These are phyloP conservation scores for Ceriops decandra DNA, from an alignment of 345 rosid species.

Conservation along the genomic window DNA sequence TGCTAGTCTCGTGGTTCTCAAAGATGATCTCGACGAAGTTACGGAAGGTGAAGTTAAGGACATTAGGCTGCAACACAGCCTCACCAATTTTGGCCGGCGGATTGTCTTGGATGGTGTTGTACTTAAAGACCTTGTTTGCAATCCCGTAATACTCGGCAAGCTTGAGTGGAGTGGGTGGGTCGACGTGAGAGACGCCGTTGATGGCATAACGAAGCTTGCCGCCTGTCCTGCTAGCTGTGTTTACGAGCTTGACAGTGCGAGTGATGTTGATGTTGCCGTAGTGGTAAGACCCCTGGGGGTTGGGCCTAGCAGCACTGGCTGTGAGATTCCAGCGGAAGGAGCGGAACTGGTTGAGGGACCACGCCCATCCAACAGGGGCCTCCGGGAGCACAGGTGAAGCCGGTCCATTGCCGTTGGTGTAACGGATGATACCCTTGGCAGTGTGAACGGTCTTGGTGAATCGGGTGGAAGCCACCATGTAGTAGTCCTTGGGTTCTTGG, in stretches of 20 bases:
- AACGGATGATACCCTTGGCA: constrained; percentile 1
- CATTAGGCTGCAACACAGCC: constrained; percentile 28
- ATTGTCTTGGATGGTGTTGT: constrained; percentile 10
- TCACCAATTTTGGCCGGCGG: neutral
- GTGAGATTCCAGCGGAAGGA: constrained; percentile 3
- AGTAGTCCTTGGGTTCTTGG: constrained; percentile 9
- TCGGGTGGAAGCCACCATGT: constrained; percentile 7
- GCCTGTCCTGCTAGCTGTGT: constrained; percentile 1
- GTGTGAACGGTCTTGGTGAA: neutral
- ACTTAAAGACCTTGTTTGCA: constrained; percentile 21
- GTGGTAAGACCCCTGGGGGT: neutral
- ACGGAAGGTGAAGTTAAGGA: constrained; percentile 59
- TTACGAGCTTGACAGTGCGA: constrained; percentile 19
- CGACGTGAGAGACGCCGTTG: constrained; percentile 18
- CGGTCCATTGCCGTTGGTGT: constrained; percentile 8
- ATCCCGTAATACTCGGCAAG: constrained; percentile 23
- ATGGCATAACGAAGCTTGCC: constrained; percentile 25
- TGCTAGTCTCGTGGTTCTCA: constrained; percentile 67
- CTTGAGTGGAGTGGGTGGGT: constrained; percentile 21
- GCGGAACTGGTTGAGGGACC: constrained; percentile 6
- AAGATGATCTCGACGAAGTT: constrained; percentile 66
- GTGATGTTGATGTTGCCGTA: constrained; percentile 20
- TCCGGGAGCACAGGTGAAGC: neutral
- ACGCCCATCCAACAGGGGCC: constrained; percentile 1
- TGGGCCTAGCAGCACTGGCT: constrained; percentile 1